Base-by-base conservation (phyloP, 331 rosid species). In the Prunus yedoensis region DNA sequence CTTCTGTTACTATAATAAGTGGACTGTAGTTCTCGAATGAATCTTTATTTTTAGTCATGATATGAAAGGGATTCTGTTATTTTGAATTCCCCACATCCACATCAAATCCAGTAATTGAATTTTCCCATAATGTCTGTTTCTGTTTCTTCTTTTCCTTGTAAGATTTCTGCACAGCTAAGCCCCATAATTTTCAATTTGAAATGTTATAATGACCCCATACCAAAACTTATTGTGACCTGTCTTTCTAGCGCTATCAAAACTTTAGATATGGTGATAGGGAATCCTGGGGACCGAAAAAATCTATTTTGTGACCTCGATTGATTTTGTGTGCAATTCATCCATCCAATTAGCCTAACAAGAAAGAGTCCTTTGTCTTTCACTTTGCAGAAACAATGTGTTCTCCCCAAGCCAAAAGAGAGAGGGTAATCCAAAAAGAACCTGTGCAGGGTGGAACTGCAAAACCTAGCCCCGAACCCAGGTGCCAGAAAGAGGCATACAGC, bases 371-470 rank as follows among this genome's bases (percentile, higher is more conserved):
- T 74, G 70, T 83, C 59, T 77, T 59, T 70, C 60, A 73, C 82
- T 43, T 20, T 43, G 77, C 83, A 89, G 92, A 89, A 79, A 74
- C 82, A 54, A 78, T 81, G 82, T 77, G 74, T 51, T 81, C 76
- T 10, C 80, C 82, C 41, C 32, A 64, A 63, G 76, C 76, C 76
- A 74, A 62, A 74, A 69, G 50, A 43, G 74, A 67, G 53, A 12
- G 43, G 18, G 81, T 43, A 62, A 81, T 51, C 63, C 69, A 69
- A 59, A 71, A 20, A 66, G 86, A 68, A 79, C 54, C 74, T 14
- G 84, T 49, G 49, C 77, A 78, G 59, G 75, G 30, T 53, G 75
- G 72, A 27, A 62, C 77, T 63, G 60, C 67, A 41, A 78, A 82
- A 70, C 68, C 79, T 66, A 81, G 68, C 82, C 62, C 78, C 43